Evolutionary conservation across 2,329 filamentous ascomycete species (phyloP), one percentile per base, ranked within the genome.

Genomic region (Stachybotrys chlorohalonatus): DNA sequence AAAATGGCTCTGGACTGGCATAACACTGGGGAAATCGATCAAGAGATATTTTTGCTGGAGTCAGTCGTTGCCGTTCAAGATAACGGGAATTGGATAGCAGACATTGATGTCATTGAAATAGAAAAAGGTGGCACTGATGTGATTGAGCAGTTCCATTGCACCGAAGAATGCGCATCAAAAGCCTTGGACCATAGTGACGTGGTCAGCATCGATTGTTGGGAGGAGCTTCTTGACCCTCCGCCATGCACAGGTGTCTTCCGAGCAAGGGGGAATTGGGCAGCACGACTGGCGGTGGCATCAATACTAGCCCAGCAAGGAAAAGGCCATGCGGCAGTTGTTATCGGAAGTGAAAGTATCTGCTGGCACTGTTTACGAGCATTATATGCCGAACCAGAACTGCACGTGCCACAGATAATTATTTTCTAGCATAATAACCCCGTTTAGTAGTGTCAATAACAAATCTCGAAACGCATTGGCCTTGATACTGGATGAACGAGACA

Each of bases 61-160:
- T 56, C 58, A 1, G 49, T 65, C 0, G 52, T 65, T 7, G 61
- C 59, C 1, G 57, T 64, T 0, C 58, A 61, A 32, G 59, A 61
- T 54, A 54, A 57, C 30, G 55, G 57, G n/a, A 31, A 52, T n/a
- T 64, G 61, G 62, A 55, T 64, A n/a, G 59, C 57, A 5, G 61
- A 63, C 30, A 46, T 64, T 6, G 58, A 64, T 49, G 53, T 62
- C 47, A 45, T 62, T 17, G 50, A 47, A 9, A 17, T 53, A 7
- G 53, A 55, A 46, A 50, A 17, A 32, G 47, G 45, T 15, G 17
- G 16, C 15, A 36, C 36, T 11, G 31, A 56, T 31, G 49, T 53
- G 3, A 32, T 55, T 8, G 17, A 50, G 9, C 45, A n/a, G 15
- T 56, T 52, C 31, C 32, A 54, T 47, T 54, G 55, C 36, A 3